Percentiles rank a stretch among this genome's conserved stretches.
These are phyloP conservation scores for Trichomonas gallinae DNA, from an alignment of 208 protist species.

Conservation along the genomic window DNA sequence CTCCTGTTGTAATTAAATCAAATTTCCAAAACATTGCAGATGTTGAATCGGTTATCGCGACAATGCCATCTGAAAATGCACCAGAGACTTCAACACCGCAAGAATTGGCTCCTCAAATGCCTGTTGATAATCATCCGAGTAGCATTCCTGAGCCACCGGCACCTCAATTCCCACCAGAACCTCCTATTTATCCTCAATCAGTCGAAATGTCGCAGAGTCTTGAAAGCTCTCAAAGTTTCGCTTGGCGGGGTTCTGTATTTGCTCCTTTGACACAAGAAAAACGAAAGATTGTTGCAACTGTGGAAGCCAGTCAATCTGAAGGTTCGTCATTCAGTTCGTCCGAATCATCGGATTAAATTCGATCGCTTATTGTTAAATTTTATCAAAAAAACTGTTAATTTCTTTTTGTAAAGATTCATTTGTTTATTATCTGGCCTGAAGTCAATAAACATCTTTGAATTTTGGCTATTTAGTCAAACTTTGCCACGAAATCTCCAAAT, in stretches of 20 bases:
- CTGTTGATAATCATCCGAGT: too few relatives aligned
- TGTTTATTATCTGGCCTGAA: too few relatives aligned
- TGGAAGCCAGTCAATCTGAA: neutral
- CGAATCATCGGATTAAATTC: neutral
- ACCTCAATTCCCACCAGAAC: neutral
- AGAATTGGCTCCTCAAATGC: too few relatives aligned
- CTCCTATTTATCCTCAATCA: neutral
- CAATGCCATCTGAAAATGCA: neutral
- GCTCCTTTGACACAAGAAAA: neutral
- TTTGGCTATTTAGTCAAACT: too few relatives aligned
- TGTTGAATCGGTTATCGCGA: neutral
- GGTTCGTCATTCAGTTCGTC: neutral
- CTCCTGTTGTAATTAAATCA: neutral
- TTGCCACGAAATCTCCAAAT: too few relatives aligned
- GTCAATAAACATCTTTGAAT: too few relatives aligned
- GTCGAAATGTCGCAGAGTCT: neutral
- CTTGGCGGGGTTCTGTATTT: neutral
- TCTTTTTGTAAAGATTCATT: too few relatives aligned
- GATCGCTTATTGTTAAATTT: too few relatives aligned
- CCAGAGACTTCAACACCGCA: neutral
- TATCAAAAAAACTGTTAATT: too few relatives aligned
- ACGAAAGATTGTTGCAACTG: neutral
- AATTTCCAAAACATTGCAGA: neutral
- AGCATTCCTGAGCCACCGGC: neutral
- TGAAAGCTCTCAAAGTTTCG: neutral